phyloP scores from a whole-genome alignment of 352 stramenopile species.

The Phytophthora sansomeana region DNA sequence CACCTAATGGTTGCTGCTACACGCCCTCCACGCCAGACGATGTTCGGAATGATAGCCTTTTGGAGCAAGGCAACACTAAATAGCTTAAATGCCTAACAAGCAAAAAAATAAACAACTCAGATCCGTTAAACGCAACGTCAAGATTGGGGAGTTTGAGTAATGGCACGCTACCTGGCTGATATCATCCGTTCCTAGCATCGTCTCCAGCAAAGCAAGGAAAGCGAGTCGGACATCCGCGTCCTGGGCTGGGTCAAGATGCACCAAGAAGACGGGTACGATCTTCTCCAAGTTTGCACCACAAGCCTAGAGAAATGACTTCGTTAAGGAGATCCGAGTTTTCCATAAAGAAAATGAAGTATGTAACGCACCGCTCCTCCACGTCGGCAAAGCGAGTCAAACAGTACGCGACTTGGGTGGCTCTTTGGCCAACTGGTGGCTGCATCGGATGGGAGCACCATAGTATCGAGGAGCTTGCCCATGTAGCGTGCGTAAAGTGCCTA shows the following conservation, averaged over 20 bases:
- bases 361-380: constrained; percentile 62
- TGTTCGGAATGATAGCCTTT: constrained; percentile 89
- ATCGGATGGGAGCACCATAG: constrained; percentile 58
- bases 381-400: constrained; percentile 85
- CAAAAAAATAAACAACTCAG: not conserved
- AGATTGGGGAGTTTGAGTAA: no score
- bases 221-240: constrained; percentile 81
- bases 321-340: not conserved
- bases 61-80: constrained; percentile 70
- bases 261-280: constrained; percentile 69
- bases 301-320: constrained; percentile 40
- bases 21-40: constrained; percentile 89
- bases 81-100: constrained; percentile 62
- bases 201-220: constrained; percentile 88
- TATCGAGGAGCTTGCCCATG: constrained; percentile 59
- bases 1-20: constrained; percentile 89
- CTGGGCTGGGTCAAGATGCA: constrained; percentile 69
- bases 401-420: constrained; percentile 56
- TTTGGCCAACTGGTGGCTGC: constrained; percentile 64
- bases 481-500: constrained; percentile 70
- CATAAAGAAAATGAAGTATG: not conserved
- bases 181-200: constrained; percentile 69
- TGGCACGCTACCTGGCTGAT: constrained; percentile 55
- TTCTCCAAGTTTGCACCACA: constrained; percentile 64
- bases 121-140: not conserved